Conservation (phyloP, 208 protist genomes). For the Leptomonas pyrrhocoris region DNA sequence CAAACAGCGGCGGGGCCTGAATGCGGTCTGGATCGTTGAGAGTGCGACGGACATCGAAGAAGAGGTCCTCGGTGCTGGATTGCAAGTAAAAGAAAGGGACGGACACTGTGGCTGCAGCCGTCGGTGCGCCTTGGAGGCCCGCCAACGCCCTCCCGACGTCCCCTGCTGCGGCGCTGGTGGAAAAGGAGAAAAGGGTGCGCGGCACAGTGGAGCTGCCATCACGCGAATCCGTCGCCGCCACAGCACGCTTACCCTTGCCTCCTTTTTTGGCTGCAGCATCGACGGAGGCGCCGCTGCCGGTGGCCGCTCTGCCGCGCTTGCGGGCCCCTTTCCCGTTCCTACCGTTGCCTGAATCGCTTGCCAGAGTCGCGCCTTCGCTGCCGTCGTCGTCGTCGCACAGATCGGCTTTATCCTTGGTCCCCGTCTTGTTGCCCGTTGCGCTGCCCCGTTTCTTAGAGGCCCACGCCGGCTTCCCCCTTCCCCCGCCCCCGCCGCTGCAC, state of each 20-base stretch:
- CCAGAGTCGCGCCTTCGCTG: background rate
- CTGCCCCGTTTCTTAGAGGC: slow-evolving; percentile 13
- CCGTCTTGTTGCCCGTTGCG: slow-evolving; percentile 12
- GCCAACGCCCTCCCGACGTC: background rate
- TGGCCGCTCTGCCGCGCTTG: slow-evolving; percentile 6
- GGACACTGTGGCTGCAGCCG: slow-evolving; percentile 19
- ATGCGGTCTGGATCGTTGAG: slow-evolving; percentile 84
- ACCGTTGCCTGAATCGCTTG: background rate
- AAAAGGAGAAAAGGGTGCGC: slow-evolving; percentile 56
- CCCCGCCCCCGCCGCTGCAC: slow-evolving; percentile 9
- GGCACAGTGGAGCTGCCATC: slow-evolving; percentile 3
- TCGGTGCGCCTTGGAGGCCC: slow-evolving; percentile 15
- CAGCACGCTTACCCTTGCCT: slow-evolving; percentile 2
- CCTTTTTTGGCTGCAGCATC: slow-evolving; percentile 1
- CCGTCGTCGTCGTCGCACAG: slow-evolving; percentile 8
- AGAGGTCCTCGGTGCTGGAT: slow-evolving; percentile 42
- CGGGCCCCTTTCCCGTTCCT: slow-evolving; percentile 11
- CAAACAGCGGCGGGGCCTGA: slow-evolving; percentile 82
- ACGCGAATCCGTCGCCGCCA: background rate
- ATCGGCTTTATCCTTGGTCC: slow-evolving; percentile 1
- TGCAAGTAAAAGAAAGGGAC: slow-evolving; percentile 48
- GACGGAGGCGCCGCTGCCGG: background rate
- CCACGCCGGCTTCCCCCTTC: slow-evolving; percentile 10
- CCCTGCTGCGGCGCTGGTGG: slow-evolving; percentile 2
- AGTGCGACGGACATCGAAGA: slow-evolving; percentile 45